Conservation (phyloP, 2,329 filamentous ascomycete species). For the Simplicillium aogashimaense region DNA sequence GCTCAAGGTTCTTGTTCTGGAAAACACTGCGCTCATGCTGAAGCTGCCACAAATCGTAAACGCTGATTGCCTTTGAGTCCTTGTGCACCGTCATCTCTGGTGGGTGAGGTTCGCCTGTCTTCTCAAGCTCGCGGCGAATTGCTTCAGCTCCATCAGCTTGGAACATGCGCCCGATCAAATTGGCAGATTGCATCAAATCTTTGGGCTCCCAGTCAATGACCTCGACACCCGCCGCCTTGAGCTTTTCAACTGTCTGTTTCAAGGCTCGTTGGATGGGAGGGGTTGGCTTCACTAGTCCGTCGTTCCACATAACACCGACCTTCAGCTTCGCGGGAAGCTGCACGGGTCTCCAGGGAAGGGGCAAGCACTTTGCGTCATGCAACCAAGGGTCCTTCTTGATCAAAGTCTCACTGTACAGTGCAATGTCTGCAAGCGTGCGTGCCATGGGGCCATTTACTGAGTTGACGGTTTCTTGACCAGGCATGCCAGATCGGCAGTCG, state of each 20-base stretch:
- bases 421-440: conserved; percentile 42
- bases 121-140: conserved; percentile 26
- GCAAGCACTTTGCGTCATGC: conserved; percentile 44
- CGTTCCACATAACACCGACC: conserved; percentile 55
- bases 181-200: conserved; percentile 27
- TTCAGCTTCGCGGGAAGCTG: conserved; percentile 30
- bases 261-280: conserved; percentile 54
- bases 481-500: conserved; percentile 43
- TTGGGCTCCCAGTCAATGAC: conserved; percentile 39
- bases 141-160: conserved; percentile 34
- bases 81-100: conserved; percentile 25
- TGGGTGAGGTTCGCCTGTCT: conserved; percentile 31
- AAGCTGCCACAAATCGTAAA: conserved; percentile 36
- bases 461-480: conserved; percentile 54
- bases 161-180: conserved; percentile 34
- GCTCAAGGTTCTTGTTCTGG: conserved; percentile 35
- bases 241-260: conserved; percentile 27
- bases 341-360: conserved; percentile 42
- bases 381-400: conserved; percentile 45
- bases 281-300: conserved; percentile 54
- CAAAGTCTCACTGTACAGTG: conserved; percentile 41
- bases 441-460: conserved; percentile 57
- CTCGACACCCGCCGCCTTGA: conserved; percentile 37
- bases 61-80: conserved; percentile 25
- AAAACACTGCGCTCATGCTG: conserved; percentile 33